Percentiles rank a stretch among this genome's conserved stretches.
These are phyloP conservation scores for Biscutella laevigata DNA, from an alignment of 441 rosid genomes.

Conservation along the genomic window DNA sequence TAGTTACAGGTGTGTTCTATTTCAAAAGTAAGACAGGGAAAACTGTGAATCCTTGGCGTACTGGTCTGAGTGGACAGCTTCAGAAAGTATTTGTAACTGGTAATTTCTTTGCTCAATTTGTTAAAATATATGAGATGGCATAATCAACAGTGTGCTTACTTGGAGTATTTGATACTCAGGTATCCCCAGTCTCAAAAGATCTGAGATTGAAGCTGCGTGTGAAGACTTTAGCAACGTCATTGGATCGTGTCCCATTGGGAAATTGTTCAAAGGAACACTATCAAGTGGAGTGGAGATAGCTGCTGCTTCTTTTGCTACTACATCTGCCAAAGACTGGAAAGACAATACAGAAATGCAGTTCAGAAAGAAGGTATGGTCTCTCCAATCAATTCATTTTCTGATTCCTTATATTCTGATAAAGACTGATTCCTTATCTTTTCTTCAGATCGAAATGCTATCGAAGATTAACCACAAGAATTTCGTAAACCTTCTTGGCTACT, in stretches of 20 bases:
- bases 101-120: constrained; percentile 22
- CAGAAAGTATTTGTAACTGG: constrained; percentile 58
- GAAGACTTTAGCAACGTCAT: constrained; percentile 70
- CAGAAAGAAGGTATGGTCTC: constrained; percentile 39
- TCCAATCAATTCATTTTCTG: not conserved
- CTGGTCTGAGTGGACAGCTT: constrained; percentile 67
- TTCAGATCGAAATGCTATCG: constrained; percentile 43
- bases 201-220: constrained; percentile 61
- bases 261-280: constrained; percentile 56
- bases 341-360: constrained; percentile 42
- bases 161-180: constrained; percentile 33
- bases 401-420: too few species aligned
- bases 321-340: constrained; percentile 49
- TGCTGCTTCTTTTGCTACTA: constrained; percentile 39
- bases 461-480: constrained; percentile 56
- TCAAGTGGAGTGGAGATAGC: constrained; percentile 59
- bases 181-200: constrained; percentile 49
- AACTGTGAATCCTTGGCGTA: constrained; percentile 61
- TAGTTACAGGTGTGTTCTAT: constrained; percentile 26
- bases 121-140: not conserved
- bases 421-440: too few species aligned
- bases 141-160: not conserved
- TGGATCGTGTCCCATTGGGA: constrained; percentile 45
- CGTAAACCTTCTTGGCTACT: constrained; percentile 54
- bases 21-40: constrained; percentile 27